Conservation (phyloP, 2,329 filamentous ascomycete species). For the Rachicladosporium sp. region DNA sequence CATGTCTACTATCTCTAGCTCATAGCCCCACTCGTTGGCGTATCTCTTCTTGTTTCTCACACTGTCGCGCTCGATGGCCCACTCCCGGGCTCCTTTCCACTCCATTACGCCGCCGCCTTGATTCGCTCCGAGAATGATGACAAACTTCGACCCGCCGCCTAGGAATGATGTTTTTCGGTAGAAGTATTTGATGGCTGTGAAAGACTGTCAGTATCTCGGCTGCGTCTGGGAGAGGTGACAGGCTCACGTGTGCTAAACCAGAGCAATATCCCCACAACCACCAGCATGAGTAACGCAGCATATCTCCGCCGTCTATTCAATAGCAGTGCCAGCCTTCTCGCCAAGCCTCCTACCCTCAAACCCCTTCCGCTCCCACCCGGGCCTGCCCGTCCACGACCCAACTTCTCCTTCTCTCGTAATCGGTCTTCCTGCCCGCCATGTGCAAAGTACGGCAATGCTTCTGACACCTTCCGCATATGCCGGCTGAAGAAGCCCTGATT, state of each 20-base stretch:
- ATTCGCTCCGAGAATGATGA: conserved; percentile 87
- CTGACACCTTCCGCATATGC: conserved; percentile 70
- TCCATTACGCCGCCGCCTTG: conserved; percentile 96
- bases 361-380: conserved; percentile 2
- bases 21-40: conserved; percentile 77
- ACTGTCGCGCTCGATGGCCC: conserved; percentile 95
- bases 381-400: conserved; percentile 38
- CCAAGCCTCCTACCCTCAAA: conserved; percentile 11
- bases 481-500: conserved; percentile 75
- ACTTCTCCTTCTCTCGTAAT: conserved; percentile 69
- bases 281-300: conserved; percentile 14
- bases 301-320: conserved; percentile 19
- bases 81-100: conserved; percentile 94
- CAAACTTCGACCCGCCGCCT: conserved; percentile 79
- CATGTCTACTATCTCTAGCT: conserved; percentile 95
- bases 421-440: conserved; percentile 30
- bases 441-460: conserved; percentile 63
- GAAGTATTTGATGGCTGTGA: conserved; percentile 40
- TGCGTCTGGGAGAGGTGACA: background rate
- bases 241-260: conserved; percentile 17
- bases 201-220: conserved; percentile 1
- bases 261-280: conserved; percentile 13
- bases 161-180: conserved; percentile 63
- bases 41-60: conserved; percentile 92
- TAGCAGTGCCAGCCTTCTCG: conserved; percentile 15